These are phyloP conservation scores for Aspergillus transmontanensis DNA, from an alignment of 2,329 filamentous ascomycete species.

Conservation along the genomic window DNA sequence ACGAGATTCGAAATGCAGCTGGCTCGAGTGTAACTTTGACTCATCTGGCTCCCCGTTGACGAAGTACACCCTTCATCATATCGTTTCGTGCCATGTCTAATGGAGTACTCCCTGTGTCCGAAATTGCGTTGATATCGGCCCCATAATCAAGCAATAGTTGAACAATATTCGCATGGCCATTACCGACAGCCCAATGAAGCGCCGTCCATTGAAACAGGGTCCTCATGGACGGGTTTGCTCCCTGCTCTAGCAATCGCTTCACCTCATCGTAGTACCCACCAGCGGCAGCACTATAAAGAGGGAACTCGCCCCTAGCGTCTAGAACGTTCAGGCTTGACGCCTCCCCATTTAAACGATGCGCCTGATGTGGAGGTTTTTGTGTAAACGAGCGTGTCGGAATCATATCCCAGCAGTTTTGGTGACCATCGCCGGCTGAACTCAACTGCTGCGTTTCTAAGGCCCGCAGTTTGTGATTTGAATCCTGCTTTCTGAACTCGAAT, in stretches of 20 bases:
- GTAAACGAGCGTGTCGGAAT: background rate
- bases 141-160: background rate
- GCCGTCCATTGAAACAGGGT: background rate
- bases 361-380: background rate
- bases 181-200: background rate
- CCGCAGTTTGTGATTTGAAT: background rate
- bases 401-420: background rate
- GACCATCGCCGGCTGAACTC: background rate
- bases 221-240: background rate
- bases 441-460: background rate
- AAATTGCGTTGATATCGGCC: background rate
- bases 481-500: background rate
- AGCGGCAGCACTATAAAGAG: background rate
- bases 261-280: background rate
- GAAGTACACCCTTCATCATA: background rate
- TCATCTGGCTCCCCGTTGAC: background rate
- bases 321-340: background rate
- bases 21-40: background rate
- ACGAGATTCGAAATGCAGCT: background rate
- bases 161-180: background rate
- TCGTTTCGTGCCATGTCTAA: background rate
- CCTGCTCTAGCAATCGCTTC: constrained; percentile 1
- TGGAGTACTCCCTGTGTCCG: background rate
- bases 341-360: background rate
- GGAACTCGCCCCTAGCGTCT: background rate